Evolutionary conservation across 2,329 filamentous ascomycete species (phyloP), one percentile per base, ranked within the genome.

Genomic region (Diplodia seriata): DNA sequence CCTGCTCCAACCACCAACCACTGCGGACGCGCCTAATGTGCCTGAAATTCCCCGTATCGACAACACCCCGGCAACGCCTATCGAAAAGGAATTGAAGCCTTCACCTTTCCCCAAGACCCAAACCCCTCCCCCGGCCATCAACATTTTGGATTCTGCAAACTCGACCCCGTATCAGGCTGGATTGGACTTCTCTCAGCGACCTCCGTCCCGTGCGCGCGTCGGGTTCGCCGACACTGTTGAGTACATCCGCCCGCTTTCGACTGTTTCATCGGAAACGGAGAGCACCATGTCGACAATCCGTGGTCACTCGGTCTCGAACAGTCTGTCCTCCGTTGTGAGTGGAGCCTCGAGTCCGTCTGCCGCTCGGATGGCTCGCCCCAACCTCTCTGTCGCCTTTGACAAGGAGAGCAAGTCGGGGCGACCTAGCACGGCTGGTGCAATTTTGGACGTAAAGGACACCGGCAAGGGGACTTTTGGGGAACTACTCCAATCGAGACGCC

Each of bases 191-290:
- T 75, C 74, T 70, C 76, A 63, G 68, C 76, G 77, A 69, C 78
- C 78, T 55, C 76, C 75, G 78, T 84, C 85, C 4, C 86, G 89
- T 69, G 86, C 89, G 51, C 85, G 91, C 14, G 93, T 97, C 55
- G 91, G 91, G 0, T 97, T 97, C 75, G 93, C 91, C 0, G 93
- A 96, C 70, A 91, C 88, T 12, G 84, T 96, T 33, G 92, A 96
- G 77, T 93, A 91, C 70, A 94, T 94, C 72, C 87, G 92, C 12
- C 93, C 94, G 0, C 80, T 96, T 20, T 97, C 94, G 1, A 83
- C 94, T 23, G 89, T 96, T 15, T 97, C 93, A 1, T 94, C 89
- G 23, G 93, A 95, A 76, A 93, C 92, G 0, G 90, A 92, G 55
- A 93, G 90, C 75, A 95, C 91, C 2, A 81, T 88, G 66, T 85